Percentiles rank a stretch among this genome's conserved stretches.
Conservation (phyloP, 148 eudicot genomes). For the Arbutus unedo region DNA sequence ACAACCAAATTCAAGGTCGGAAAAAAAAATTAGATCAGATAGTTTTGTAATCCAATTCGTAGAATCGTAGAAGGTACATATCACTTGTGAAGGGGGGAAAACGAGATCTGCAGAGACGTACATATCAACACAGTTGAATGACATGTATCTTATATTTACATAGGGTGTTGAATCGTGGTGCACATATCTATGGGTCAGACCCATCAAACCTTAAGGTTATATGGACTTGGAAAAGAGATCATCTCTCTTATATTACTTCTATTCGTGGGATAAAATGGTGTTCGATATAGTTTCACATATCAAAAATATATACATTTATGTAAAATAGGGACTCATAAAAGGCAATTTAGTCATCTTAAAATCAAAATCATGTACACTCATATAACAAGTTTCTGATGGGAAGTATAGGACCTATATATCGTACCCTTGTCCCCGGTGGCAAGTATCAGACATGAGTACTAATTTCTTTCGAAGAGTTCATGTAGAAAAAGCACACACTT, state of each 20-base stretch:
- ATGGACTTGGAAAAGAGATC: not conserved
- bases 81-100: too few relatives aligned
- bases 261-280: not conserved
- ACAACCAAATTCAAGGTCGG: slow-evolving; percentile 17
- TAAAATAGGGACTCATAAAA: not conserved
- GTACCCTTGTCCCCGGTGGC: not conserved
- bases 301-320: not conserved
- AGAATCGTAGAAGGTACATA: not conserved
- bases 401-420: not conserved
- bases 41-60: not conserved
- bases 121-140: not conserved
- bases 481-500: not conserved
- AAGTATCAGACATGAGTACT: not conserved
- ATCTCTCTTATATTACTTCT: not conserved
- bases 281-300: not conserved
- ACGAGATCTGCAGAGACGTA: not conserved
- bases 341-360: not conserved
- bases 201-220: not conserved
- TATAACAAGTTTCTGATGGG: not conserved
- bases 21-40: not conserved
- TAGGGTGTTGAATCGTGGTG: not conserved
- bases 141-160: not conserved
- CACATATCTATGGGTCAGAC: not conserved
- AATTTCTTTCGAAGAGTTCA: slow-evolving; percentile 1
- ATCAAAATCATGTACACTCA: not conserved